Conservation (phyloP, 2,329 filamentous ascomycete species). For the Pseudogymnoascus sp. region DNA sequence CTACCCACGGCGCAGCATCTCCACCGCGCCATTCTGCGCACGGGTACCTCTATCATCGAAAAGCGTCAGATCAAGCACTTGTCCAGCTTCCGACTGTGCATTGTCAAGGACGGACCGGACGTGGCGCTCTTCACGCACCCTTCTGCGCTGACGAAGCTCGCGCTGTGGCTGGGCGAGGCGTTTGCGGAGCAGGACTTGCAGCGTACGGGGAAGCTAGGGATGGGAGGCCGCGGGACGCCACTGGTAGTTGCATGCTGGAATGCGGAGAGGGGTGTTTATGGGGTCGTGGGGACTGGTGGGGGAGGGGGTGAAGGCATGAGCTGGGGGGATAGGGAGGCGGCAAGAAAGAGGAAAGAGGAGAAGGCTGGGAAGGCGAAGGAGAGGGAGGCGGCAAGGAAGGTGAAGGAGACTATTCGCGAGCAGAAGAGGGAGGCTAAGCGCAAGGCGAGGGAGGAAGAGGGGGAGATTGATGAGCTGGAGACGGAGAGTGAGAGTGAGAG, state of each 20-base stretch:
- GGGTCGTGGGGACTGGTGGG: conserved; percentile 87
- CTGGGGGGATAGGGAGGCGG: conserved; percentile 58
- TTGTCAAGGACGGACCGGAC: conserved; percentile 92
- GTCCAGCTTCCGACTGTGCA: conserved; percentile 85
- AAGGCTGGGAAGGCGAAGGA: conserved; percentile 55
- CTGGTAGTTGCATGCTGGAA: conserved; percentile 86
- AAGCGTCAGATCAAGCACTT: conserved; percentile 93
- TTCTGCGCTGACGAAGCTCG: conserved; percentile 84
- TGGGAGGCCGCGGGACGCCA: conserved; percentile 67
- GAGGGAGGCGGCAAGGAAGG: conserved; percentile 48
- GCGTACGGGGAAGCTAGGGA: conserved; percentile 56
- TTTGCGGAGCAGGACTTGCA: conserved; percentile 83
- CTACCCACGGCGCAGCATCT: conserved; percentile 81
- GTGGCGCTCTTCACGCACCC: conserved; percentile 88
- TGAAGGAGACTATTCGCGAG: conserved; percentile 49
- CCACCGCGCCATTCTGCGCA: conserved; percentile 85
- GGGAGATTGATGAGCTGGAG: conserved; percentile 43
- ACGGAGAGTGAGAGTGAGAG: conserved; percentile 42
- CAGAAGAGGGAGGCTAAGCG: conserved; percentile 53
- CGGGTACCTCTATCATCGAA: conserved; percentile 80
- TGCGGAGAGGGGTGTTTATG: conserved; percentile 76
- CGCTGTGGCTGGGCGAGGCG: conserved; percentile 89
- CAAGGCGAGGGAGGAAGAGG: conserved; percentile 37
- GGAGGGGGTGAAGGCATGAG: conserved; percentile 64
- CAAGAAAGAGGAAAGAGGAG: conserved; percentile 53